Evolutionary conservation across 2,329 filamentous ascomycete species (phyloP).

Genomic region (Colletotrichum shisoi): DNA sequence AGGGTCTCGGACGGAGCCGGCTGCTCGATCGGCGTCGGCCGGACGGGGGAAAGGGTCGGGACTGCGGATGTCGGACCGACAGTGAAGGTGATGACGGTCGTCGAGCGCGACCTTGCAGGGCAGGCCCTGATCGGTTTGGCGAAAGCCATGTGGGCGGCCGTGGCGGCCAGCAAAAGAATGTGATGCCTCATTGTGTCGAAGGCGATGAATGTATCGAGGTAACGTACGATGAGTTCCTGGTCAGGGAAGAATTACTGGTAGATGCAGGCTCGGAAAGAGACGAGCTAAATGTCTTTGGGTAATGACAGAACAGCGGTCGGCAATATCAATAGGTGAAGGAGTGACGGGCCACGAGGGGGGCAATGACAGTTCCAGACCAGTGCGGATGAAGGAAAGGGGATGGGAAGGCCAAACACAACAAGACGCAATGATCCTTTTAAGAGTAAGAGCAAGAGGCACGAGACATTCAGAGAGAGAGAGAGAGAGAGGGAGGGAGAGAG

Average conservation of each 20-base stretch:
- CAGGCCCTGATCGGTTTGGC: slow-evolving; percentile 34
- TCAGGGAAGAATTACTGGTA: slow-evolving; percentile 17
- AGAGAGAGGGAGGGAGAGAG: no score
- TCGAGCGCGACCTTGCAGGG: slow-evolving; percentile 17
- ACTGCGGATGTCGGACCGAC: slow-evolving; percentile 6
- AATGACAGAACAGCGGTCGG: slow-evolving; percentile 25
- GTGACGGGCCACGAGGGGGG: slow-evolving; percentile 22
- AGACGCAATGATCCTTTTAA: not conserved
- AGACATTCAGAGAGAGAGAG: no score
- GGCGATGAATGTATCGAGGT: slow-evolving; percentile 12
- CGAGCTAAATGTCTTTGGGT: slow-evolving; percentile 8
- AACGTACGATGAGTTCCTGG: slow-evolving; percentile 3
- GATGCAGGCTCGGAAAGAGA: not conserved
- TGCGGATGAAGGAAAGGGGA: slow-evolving; percentile 19
- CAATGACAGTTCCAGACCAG: slow-evolving; percentile 25
- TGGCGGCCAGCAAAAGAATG: slow-evolving; percentile 37
- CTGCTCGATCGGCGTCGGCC: slow-evolving; percentile 20
- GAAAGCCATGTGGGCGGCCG: slow-evolving; percentile 36
- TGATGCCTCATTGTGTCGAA: slow-evolving; percentile 39
- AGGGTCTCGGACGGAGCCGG: no score
- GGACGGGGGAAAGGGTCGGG: slow-evolving; percentile 21
- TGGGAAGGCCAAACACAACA: not conserved
- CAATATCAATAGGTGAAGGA: slow-evolving; percentile 18
- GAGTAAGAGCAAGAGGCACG: not conserved
- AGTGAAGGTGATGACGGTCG: slow-evolving; percentile 24